phyloP scores from a whole-genome alignment of 768 basidiomycete species.

The Neoboletus subvelutipes region DNA sequence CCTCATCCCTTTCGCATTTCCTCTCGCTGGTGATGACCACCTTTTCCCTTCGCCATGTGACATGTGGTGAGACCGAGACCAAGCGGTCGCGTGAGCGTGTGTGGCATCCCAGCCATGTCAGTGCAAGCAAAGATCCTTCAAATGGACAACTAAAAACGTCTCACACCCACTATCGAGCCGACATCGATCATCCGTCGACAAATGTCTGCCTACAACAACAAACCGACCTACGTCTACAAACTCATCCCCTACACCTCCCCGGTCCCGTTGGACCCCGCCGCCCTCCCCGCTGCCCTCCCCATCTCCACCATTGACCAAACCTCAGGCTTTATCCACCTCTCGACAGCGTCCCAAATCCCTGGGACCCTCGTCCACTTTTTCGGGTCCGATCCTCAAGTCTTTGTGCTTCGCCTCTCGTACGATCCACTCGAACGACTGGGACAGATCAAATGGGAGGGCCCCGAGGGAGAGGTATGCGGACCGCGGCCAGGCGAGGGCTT shows the following conservation, averaged over 20 bases:
- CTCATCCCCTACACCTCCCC: slow-evolving; percentile 46
- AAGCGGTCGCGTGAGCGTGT: neutral
- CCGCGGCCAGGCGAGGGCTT: slow-evolving; percentile 43
- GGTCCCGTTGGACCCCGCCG: slow-evolving; percentile 30
- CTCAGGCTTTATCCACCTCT: slow-evolving; percentile 56
- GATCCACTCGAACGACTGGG: slow-evolving; percentile 31
- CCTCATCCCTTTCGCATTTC: slow-evolving; percentile 10
- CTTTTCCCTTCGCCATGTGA: neutral
- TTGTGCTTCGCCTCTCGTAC: slow-evolving; percentile 46
- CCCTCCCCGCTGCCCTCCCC: slow-evolving; percentile 47
- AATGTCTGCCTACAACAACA: slow-evolving; percentile 5
- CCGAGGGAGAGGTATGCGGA: slow-evolving; percentile 40
- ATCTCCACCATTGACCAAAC: slow-evolving; percentile 47
- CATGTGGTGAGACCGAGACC: neutral
- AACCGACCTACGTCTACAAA: slow-evolving; percentile 62
- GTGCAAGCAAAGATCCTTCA: neutral
- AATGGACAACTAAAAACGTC: neutral
- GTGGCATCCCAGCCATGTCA: neutral
- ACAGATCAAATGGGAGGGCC: slow-evolving; percentile 50
- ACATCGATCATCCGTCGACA: neutral
- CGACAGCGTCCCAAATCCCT: slow-evolving; percentile 49
- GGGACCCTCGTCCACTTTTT: slow-evolving; percentile 51
- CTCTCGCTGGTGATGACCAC: neutral
- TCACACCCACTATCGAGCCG: neutral
- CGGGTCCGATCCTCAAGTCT: slow-evolving; percentile 36